These are phyloP conservation scores for Xylaria sp. DNA, from an alignment of 2,329 filamentous ascomycete genomes.

Conservation along the genomic window DNA sequence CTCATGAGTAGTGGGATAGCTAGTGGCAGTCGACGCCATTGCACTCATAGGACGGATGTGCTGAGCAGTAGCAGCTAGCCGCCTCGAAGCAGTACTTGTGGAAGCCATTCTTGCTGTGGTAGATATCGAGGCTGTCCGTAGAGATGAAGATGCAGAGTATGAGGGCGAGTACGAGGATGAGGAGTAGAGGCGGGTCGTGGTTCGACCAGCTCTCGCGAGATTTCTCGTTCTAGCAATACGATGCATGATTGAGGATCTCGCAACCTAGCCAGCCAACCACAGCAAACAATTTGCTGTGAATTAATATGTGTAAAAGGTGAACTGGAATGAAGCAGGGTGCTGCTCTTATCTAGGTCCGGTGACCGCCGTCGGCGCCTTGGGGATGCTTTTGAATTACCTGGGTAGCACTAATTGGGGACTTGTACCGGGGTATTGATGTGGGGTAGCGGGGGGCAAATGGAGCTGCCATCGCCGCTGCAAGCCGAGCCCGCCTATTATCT, in stretches of 20 bases:
- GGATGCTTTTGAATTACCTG: conserved; percentile 19
- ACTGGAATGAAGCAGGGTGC: conserved; percentile 3
- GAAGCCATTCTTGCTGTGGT: conserved; percentile 51
- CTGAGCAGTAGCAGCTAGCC: conserved; percentile 67
- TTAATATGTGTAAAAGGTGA: conserved; percentile 3
- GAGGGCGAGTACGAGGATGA: conserved; percentile 24
- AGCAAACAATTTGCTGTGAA: conserved; percentile 1
- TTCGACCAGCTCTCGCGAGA: conserved; percentile 45
- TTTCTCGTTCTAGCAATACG: conserved; percentile 46
- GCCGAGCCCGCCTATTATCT: conserved; percentile 39
- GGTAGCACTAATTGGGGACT: background rate
- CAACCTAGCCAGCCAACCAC: conserved; percentile 24
- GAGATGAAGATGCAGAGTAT: conserved; percentile 6
- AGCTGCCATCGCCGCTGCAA: conserved; percentile 39
- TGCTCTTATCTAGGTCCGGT: conserved; percentile 29
- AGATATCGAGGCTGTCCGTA: conserved; percentile 30
- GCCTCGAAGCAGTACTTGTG: conserved; percentile 57
- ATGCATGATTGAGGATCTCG: conserved; percentile 43
- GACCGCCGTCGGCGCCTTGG: conserved; percentile 33
- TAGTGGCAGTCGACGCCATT: conserved; percentile 65
- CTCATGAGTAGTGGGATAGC: conserved; percentile 78
- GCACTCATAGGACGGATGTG: conserved; percentile 65
- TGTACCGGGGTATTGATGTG: conserved; percentile 27
- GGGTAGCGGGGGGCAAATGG: conserved; percentile 25
- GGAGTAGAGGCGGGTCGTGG: conserved; percentile 43